Percentiles rank a stretch among this genome's conserved stretches.
Evolutionary conservation across 768 basidiomycete genomes (phyloP).

Genomic region (Butyriboletus loyo): DNA sequence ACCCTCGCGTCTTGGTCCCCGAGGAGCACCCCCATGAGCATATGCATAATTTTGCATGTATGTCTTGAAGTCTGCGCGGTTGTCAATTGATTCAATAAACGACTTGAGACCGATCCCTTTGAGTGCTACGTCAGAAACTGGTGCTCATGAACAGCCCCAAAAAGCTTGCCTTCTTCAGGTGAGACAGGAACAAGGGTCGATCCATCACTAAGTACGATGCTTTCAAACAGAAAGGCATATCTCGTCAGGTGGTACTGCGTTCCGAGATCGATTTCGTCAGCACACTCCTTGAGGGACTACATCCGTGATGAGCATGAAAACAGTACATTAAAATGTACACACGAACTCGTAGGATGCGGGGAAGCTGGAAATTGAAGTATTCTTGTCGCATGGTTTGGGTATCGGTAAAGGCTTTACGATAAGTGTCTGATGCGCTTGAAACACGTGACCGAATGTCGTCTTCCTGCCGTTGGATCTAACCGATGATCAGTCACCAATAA

Average conservation of each 20-base stretch:
- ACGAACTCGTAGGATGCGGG: conserved; percentile 86
- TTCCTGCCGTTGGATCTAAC: conserved; percentile 84
- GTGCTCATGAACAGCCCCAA: background rate
- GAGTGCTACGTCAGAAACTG: background rate
- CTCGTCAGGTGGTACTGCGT: conserved; percentile 95
- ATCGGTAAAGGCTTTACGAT: conserved; percentile 85
- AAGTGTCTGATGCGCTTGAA: conserved; percentile 82
- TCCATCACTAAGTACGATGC: conserved; percentile 85
- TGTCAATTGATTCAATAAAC: conserved; percentile 89
- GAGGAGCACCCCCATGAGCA: conserved; percentile 63
- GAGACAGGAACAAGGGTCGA: conserved; percentile 73
- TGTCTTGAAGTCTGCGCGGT: conserved; percentile 89
- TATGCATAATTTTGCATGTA: conserved; percentile 99
- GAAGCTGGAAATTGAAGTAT: conserved; percentile 96
- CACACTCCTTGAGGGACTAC: conserved; percentile 88
- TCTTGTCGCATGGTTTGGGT: conserved; percentile 91
- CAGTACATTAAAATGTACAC: background rate
- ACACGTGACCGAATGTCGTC: conserved; percentile 89
- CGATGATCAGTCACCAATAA: conserved; percentile 5
- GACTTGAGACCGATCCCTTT: conserved; percentile 75
- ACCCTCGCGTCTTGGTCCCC: conserved; percentile 85
- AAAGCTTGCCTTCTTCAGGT: conserved; percentile 58
- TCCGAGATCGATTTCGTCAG: conserved; percentile 96
- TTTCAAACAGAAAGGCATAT: conserved; percentile 94
- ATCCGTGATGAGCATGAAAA: conserved; percentile 9